Conservation (phyloP, 495 filamentous ascomycete genomes). For the Penicillium crystallinum region DNA sequence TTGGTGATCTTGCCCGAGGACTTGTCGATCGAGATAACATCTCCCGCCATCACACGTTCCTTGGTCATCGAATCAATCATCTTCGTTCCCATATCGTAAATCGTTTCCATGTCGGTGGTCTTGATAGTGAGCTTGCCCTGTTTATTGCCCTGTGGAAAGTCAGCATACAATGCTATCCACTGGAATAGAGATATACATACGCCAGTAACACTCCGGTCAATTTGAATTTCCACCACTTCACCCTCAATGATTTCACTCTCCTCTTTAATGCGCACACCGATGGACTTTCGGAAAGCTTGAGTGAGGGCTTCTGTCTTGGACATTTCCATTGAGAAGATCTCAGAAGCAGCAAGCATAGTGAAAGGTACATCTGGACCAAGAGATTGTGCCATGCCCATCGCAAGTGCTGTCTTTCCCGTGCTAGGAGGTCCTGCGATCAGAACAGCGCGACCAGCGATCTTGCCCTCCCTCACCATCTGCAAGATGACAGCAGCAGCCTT, state of each 20-base stretch:
- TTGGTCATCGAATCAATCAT: constrained; percentile 99
- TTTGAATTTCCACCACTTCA: constrained; percentile 98
- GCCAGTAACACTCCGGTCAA: constrained; percentile 93
- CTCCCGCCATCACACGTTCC: constrained; percentile 96
- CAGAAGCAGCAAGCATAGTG: constrained; percentile 88
- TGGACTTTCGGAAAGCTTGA: constrained; percentile 95
- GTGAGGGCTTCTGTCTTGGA: constrained; percentile 97
- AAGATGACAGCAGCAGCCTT: constrained; percentile 94
- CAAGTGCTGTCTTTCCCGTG: constrained; percentile 97
- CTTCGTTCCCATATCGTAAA: constrained; percentile 98
- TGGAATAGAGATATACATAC: constrained; percentile 34
- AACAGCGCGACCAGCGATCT: constrained; percentile 93
- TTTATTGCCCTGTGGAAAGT: constrained; percentile 63
- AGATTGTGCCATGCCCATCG: constrained; percentile 97
- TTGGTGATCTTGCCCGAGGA: constrained; percentile 96
- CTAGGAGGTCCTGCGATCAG: constrained; percentile 95
- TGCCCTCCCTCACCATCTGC: constrained; percentile 97
- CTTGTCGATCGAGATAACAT: constrained; percentile 98
- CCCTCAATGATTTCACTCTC: constrained; percentile 99
- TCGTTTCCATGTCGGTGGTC: constrained; percentile 99
- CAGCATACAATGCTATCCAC: constrained; percentile 10
- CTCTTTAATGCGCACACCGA: constrained; percentile 94
- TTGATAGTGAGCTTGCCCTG: constrained; percentile 99
- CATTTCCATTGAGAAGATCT: constrained; percentile 98
- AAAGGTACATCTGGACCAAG: constrained; percentile 92